These are phyloP conservation scores for Ophiostoma novo-ulmi DNA, from an alignment of 2,329 filamentous ascomycete genomes.

Conservation along the genomic window DNA sequence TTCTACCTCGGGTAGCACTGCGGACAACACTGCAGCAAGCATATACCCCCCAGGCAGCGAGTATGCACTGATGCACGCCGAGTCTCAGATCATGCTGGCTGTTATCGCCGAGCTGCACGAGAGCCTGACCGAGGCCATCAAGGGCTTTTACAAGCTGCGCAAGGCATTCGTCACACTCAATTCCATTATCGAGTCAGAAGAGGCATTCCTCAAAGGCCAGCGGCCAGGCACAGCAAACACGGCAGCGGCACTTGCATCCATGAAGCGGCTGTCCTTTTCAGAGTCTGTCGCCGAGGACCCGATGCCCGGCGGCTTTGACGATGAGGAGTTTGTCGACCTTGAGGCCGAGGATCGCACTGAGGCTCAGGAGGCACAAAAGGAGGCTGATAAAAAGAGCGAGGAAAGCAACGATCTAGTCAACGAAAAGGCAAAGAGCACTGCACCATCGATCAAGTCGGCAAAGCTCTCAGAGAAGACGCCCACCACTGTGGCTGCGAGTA, in stretches of 20 bases:
- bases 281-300: conserved; percentile 31
- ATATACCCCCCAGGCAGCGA: conserved; percentile 82
- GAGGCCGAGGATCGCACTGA: conserved; percentile 31
- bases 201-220: conserved; percentile 31
- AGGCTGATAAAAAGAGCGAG: neutral
- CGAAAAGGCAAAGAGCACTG: neutral
- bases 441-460: neutral
- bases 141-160: conserved; percentile 85
- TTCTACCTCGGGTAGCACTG: neutral
- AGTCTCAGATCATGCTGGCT: conserved; percentile 83
- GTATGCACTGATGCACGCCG: conserved; percentile 75
- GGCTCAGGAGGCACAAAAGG: neutral
- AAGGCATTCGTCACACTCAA: conserved; percentile 84
- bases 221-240: neutral
- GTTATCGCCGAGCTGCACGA: conserved; percentile 88
- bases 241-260: neutral
- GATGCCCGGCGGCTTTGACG: conserved; percentile 39
- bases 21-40: conserved; percentile 32
- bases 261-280: conserved; percentile 25
- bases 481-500: neutral
- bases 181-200: conserved; percentile 69
- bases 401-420: neutral
- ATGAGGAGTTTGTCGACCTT: conserved; percentile 34
- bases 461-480: neutral
- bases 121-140: conserved; percentile 83